Conservation (phyloP, 228 moss, liverwort and hornwort genomes). For the Sphagnum magellanicum region DNA sequence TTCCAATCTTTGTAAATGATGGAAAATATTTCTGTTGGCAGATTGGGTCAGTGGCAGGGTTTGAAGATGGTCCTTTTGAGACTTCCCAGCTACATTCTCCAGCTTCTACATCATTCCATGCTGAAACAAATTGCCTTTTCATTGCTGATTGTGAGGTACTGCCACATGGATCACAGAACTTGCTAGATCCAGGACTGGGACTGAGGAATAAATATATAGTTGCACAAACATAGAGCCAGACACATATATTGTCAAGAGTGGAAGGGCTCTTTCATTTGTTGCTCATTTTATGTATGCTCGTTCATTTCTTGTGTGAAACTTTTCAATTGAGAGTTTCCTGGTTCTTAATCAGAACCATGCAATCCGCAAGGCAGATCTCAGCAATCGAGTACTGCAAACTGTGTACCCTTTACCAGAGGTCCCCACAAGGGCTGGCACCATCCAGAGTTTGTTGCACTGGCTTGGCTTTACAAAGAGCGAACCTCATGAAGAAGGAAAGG, state of each 20-base stretch:
- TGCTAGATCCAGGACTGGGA: no score
- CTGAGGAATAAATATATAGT: no score
- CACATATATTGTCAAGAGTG: no score
- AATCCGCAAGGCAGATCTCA: constrained; percentile 71
- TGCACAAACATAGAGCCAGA: no score
- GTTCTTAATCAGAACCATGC: constrained; percentile 66
- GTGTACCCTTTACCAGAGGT: constrained; percentile 33
- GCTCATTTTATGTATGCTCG: no score
- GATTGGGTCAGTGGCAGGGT: constrained; percentile 53
- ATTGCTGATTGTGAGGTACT: constrained; percentile 65
- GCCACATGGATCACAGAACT: not conserved
- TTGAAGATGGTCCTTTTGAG: constrained; percentile 66
- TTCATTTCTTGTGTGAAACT: not conserved
- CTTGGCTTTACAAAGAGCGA: constrained; percentile 14
- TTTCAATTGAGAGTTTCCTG: constrained; percentile 3
- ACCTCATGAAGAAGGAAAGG: constrained; percentile 10
- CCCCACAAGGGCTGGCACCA: constrained; percentile 12
- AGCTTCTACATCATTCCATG: constrained; percentile 37
- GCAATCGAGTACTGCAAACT: constrained; percentile 50
- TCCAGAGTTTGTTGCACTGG: constrained; percentile 37
- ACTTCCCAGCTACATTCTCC: constrained; percentile 44
- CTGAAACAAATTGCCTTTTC: constrained; percentile 28
- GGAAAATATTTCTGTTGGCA: constrained; percentile 12
- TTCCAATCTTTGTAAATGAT: no score
- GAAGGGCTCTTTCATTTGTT: no score